Base-by-base conservation (phyloP, 2,329 filamentous ascomycete species). In the Diplodia seriata region DNA sequence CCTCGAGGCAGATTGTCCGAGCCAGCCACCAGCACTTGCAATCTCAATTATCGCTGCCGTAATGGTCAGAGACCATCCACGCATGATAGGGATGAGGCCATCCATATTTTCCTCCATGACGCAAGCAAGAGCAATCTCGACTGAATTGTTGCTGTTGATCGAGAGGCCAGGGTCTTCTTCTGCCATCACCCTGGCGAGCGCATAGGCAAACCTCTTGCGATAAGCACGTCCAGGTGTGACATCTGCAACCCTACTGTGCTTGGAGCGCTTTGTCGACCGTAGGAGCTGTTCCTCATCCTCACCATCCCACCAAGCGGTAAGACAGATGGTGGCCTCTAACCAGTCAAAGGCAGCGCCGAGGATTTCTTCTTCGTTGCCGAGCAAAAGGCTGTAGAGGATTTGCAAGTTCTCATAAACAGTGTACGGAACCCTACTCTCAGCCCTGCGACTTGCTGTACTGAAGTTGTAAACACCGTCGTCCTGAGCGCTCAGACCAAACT, bases 251-350 rank as follows among this genome's bases (percentile, higher is more conserved):
- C 84, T 79, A 26, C 81, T 79, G 66, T 80, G 80, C 38, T 79
- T 78, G 23, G 75, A 75, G 56, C 73, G 76, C 69, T 76, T 77
- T 63, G 81, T 70, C 14, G 80, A 80, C 47, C 78, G 74, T 1
- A 77, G 71, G 33, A 79, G 71, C n/a, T 65, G 51, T 1, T 82
- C 80, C 15, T 84, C 82, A 11, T 89, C 85, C 69, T 89, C 87
- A 69, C 95, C 92, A 75, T 97, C 90, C 93, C 94, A 97, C 94
- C 94, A 98, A 6, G 91, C 89, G 38, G 94, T 89, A 61, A 98
- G 82, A 1, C 90, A 91, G 69, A 97, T 81, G 0, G 90, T 91
- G 0, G 93, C 94, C 81, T 98, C 94, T 63, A 94, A 89, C 94
- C 94, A 98, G 78, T 97, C 94, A 74, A 94, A 89, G 0, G 93